Conservation (phyloP, 2,329 filamentous ascomycete genomes). For the Penicillium brevicompactum region DNA sequence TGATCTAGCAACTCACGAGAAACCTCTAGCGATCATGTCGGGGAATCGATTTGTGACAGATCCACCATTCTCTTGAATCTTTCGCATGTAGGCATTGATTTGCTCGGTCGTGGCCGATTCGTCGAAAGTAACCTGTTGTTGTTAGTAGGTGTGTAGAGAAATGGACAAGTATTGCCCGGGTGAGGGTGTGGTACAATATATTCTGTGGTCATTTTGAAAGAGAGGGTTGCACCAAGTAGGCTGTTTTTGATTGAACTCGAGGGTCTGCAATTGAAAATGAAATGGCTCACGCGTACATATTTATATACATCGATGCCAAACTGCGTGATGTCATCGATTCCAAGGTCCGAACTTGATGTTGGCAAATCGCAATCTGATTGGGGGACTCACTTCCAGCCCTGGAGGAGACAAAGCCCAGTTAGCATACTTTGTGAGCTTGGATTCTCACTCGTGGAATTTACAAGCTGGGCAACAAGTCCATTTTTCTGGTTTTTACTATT, state of each 20-base stretch:
- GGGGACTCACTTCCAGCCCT: not conserved
- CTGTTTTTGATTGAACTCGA: not conserved
- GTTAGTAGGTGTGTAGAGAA: not conserved
- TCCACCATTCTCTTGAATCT: conserved; percentile 1
- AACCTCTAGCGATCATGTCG: not conserved
- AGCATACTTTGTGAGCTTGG: not conserved
- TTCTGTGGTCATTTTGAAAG: not conserved
- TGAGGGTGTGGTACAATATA: not conserved
- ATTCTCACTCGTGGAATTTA: not conserved
- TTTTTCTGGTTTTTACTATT: not conserved
- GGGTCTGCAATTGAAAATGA: not conserved
- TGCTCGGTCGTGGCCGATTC: conserved; percentile 6
- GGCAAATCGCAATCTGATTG: not conserved
- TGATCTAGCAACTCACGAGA: not conserved
- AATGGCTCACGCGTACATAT: not conserved
- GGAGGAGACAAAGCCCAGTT: not conserved
- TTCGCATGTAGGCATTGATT: conserved; percentile 1
- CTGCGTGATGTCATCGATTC: not conserved
- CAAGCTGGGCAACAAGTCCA: not conserved
- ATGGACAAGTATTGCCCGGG: not conserved
- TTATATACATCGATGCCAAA: not conserved
- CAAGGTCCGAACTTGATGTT: not conserved
- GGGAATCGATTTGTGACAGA: conserved; percentile 3
- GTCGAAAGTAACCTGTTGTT: conserved; percentile 2
- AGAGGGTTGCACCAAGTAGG: not conserved